Conservation (phyloP, 2,329 filamentous ascomycete species). For the Fusarium multiceps region DNA sequence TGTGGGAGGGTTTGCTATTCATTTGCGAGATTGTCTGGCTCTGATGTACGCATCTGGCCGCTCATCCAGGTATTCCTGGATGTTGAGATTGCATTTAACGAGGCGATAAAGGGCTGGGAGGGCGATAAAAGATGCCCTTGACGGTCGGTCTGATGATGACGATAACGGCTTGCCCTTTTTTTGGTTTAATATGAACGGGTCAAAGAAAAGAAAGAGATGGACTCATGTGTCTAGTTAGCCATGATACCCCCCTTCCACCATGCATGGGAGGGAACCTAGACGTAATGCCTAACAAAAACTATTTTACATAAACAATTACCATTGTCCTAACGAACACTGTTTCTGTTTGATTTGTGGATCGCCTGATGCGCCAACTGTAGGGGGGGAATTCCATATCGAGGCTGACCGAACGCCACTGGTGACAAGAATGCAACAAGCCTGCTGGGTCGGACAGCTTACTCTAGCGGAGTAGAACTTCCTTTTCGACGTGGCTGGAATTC, state of each 20-base stretch:
- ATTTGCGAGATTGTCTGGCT: slow-evolving; percentile 40
- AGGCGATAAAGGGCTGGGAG: slow-evolving; percentile 24
- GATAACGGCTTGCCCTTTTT: slow-evolving; percentile 34
- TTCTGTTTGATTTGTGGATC: neutral
- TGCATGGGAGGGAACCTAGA: slow-evolving; percentile 27
- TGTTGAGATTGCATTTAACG: slow-evolving; percentile 34
- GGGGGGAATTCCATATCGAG: neutral
- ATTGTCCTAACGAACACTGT: neutral
- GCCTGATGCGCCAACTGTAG: neutral
- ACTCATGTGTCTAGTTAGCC: slow-evolving; percentile 28
- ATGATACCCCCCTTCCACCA: slow-evolving; percentile 25
- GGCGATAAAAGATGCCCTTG: slow-evolving; percentile 21
- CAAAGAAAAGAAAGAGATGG: slow-evolving; percentile 37
- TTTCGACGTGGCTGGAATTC: slow-evolving; percentile 15
- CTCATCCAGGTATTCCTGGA: slow-evolving; percentile 22
- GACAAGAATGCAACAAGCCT: neutral
- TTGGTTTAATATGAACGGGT: slow-evolving; percentile 28
- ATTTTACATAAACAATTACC: slow-evolving; percentile 1
- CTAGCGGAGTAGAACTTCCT: neutral
- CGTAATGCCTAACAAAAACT: slow-evolving; percentile 42
- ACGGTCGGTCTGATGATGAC: slow-evolving; percentile 37
- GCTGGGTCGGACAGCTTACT: neutral
- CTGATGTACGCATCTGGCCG: slow-evolving; percentile 44
- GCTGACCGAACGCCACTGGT: slow-evolving; percentile 3
- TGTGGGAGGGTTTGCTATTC: slow-evolving; percentile 19